These are phyloP conservation scores for Phytopythium chamaehyphon DNA, from an alignment of 352 stramenopile species.

Conservation along the genomic window DNA sequence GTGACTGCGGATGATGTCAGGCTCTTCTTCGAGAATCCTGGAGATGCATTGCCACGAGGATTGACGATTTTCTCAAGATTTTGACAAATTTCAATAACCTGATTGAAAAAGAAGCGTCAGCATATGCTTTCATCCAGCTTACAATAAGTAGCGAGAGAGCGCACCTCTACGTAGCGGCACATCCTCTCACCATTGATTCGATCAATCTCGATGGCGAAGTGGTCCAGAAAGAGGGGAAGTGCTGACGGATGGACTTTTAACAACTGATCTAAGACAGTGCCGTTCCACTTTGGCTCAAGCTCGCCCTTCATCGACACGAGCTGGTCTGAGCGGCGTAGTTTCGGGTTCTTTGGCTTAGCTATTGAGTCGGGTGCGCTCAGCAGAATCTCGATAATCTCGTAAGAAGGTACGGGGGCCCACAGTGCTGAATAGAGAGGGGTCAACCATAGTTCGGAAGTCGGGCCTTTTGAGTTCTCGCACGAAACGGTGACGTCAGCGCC, in stretches of 20 bases:
- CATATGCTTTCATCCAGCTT: too few species aligned
- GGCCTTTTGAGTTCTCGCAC: conserved; percentile 32
- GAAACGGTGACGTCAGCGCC: conserved; percentile 36
- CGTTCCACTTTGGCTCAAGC: conserved; percentile 40
- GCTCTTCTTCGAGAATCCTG: conserved; percentile 25
- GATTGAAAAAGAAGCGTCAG: background rate
- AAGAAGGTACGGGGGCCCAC: conserved; percentile 27
- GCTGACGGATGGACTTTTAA: conserved; percentile 32
- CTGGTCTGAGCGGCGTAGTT: conserved; percentile 22
- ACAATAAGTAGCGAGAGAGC: conserved; percentile 1
- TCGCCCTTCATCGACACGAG: conserved; percentile 15
- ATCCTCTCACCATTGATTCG: conserved; percentile 46
- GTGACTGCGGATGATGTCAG: conserved; percentile 33
- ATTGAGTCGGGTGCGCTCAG: conserved; percentile 40
- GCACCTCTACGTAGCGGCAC: conserved; percentile 39
- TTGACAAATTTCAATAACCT: conserved; percentile 38
- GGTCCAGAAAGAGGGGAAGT: conserved; percentile 39
- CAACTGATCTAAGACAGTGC: conserved; percentile 31
- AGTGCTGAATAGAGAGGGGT: conserved; percentile 44
- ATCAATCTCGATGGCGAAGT: conserved; percentile 40
- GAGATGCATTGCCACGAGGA: conserved; percentile 18
- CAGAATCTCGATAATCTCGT: conserved; percentile 46
- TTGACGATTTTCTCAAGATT: conserved; percentile 41
- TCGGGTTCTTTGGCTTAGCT: conserved; percentile 31
- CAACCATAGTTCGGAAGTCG: conserved; percentile 30